Evolutionary conservation across 352 stramenopile genomes (phyloP).

Genomic region (Pythium plurisporium): DNA sequence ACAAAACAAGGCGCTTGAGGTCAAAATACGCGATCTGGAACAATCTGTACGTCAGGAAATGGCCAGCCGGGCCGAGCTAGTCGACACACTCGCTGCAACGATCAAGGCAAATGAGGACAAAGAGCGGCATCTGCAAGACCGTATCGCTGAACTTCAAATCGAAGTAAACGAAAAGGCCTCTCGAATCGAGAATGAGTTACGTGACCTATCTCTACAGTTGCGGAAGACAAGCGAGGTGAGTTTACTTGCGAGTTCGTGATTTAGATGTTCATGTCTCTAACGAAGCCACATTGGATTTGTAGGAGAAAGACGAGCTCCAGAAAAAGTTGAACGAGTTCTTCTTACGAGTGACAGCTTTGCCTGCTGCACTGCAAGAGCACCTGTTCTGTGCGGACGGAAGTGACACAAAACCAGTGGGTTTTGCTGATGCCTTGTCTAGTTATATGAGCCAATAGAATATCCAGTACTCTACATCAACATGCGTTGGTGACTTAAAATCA

Average conservation of each 20-base stretch:
- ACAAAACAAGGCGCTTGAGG: constrained; percentile 33
- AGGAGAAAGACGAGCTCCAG: constrained; percentile 82
- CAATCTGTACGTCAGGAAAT: constrained; percentile 50
- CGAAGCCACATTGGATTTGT: too few relatives aligned
- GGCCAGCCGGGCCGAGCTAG: constrained; percentile 58
- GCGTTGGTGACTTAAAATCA: too few relatives aligned
- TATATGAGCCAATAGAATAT: constrained; percentile 60
- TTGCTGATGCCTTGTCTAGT: constrained; percentile 65
- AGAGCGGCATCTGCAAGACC: constrained; percentile 37
- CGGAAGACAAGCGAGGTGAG: constrained; percentile 65
- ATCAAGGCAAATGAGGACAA: constrained; percentile 54
- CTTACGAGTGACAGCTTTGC: constrained; percentile 64
- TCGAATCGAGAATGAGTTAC: constrained; percentile 52
- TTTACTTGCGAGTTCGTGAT: too few relatives aligned
- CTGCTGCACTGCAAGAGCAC: constrained; percentile 63
- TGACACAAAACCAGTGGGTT: constrained; percentile 37
- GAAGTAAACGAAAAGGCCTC: constrained; percentile 67
- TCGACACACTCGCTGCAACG: constrained; percentile 64
- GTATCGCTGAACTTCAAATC: constrained; percentile 40
- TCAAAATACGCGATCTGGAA: constrained; percentile 55
- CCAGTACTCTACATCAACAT: too few relatives aligned
- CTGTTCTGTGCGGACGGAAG: constrained; percentile 44
- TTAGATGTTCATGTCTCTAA: too few relatives aligned
- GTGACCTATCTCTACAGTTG: constrained; percentile 45
- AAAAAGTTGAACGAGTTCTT: constrained; percentile 78